Conservation (phyloP, 768 basidiomycete genomes). For the Rhodosporidiobolus sp. region DNA sequence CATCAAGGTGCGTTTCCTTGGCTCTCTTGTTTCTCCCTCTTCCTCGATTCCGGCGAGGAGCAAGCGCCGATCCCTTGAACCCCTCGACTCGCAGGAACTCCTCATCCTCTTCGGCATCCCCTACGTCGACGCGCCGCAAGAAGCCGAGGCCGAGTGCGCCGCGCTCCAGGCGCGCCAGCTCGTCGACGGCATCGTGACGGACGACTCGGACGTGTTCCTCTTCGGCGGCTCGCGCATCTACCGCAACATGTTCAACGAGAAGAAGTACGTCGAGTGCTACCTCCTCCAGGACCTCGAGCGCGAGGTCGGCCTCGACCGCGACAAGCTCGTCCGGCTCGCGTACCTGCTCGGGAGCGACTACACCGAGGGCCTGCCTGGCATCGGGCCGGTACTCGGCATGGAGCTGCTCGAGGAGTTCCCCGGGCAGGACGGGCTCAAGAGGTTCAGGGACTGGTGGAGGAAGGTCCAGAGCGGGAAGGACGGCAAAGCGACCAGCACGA, state of each 20-base stretch:
- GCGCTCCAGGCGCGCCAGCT: constrained; percentile 77
- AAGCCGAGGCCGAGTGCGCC: constrained; percentile 98
- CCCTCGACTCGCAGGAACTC: constrained; percentile 61
- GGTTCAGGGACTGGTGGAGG: constrained; percentile 91
- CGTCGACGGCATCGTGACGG: constrained; percentile 96
- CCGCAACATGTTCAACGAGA: constrained; percentile 99
- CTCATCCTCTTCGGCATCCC: constrained; percentile 92
- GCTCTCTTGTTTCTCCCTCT: constrained; percentile 45
- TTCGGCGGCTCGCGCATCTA: constrained; percentile 93
- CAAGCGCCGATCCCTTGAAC: background rate
- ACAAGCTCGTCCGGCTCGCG: constrained; percentile 80
- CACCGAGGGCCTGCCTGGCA: constrained; percentile 82
- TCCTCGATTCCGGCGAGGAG: background rate
- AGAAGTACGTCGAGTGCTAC: constrained; percentile 97
- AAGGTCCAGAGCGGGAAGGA: constrained; percentile 90
- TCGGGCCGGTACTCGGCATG: constrained; percentile 95
- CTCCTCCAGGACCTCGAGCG: constrained; percentile 73
- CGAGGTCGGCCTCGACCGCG: constrained; percentile 81
- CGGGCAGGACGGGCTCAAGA: constrained; percentile 68
- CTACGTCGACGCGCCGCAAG: constrained; percentile 97
- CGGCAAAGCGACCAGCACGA: constrained; percentile 60
- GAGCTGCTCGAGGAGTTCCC: constrained; percentile 91
- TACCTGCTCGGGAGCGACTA: constrained; percentile 97
- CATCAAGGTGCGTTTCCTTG: constrained; percentile 59
- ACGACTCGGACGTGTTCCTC: constrained; percentile 97